Evolutionary conservation across 2,329 filamentous ascomycete species (phyloP), one percentile per base, ranked within the genome.

Genomic region (Calonectria multiphialidica): DNA sequence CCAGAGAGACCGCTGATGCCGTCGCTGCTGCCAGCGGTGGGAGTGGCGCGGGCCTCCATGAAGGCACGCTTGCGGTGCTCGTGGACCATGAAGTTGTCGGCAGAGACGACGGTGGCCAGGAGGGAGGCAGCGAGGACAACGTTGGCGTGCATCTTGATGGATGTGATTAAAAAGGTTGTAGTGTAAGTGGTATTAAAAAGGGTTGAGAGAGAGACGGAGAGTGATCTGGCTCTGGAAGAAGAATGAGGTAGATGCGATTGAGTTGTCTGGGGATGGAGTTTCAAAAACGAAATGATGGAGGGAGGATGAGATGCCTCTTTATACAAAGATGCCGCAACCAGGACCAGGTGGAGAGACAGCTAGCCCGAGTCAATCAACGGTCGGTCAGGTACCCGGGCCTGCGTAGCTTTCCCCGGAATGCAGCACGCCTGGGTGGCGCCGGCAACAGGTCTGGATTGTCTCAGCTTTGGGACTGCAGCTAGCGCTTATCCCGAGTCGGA

Each of bases 71-170:
- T 76, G 76, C 79, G 74, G 66, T 79, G 74, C 44, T 78, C 76
- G 61, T 81, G 77, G n/a, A 76, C 73, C 74, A 80, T 77, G 76
- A 79, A 78, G 75, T 80, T 77, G 66, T 71, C 44, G 69, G 78
- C 74, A 59, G 76, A 75, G 18, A 76, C 75, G 73, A 79, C 81
- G 5, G 80, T 70, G 53, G 78, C 75, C 66, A 79, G 72, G 71
- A 82, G 74, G 57, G 76, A 72, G 61, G 76, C 71, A 47, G 77
- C 70, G 74, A 81, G 40, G 73, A 79, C 25, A 63, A 80, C 70
- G 70, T 75, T 76, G 77, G 80, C 75, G 72, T 77, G 77, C 80
- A 82, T 82, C 21, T 73, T 79, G 78, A 66, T 47, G 40, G 70
- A 33, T 72, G 55, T 57, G 25, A 55, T 35, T 57, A 25, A n/a